These are phyloP conservation scores for Aspergillus sergii DNA, from an alignment of 2,329 filamentous ascomycete genomes.

Conservation along the genomic window DNA sequence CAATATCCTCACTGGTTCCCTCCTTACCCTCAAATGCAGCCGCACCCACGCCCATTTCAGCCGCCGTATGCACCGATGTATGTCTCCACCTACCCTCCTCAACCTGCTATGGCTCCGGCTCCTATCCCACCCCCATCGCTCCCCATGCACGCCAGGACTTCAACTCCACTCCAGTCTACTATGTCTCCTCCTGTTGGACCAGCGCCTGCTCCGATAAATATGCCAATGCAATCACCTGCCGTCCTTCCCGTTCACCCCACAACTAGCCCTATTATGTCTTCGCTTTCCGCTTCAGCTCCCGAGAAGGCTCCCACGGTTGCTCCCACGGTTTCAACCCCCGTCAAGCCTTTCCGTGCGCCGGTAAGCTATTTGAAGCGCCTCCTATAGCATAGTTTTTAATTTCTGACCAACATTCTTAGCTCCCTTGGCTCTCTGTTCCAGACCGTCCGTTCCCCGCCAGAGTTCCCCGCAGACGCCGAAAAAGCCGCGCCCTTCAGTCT, in stretches of 20 bases:
- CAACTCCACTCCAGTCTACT: slow-evolving; percentile 39
- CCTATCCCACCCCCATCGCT: slow-evolving; percentile 39
- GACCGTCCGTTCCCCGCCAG: slow-evolving; percentile 57
- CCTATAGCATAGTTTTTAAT: not conserved
- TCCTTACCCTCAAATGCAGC: slow-evolving; percentile 44
- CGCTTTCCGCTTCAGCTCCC: slow-evolving; percentile 30
- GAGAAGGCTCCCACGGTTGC: slow-evolving; percentile 19
- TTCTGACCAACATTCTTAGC: slow-evolving; percentile 34
- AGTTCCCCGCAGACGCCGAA: slow-evolving; percentile 51
- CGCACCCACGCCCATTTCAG: slow-evolving; percentile 43
- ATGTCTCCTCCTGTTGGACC: slow-evolving; percentile 39
- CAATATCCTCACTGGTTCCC: slow-evolving; percentile 52
- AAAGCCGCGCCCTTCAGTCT: slow-evolving; percentile 37
- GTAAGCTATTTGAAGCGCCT: slow-evolving; percentile 36
- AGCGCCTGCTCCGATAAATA: slow-evolving; percentile 30
- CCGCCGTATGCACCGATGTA: slow-evolving; percentile 47
- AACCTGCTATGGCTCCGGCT: slow-evolving; percentile 42
- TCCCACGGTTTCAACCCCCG: slow-evolving; percentile 26
- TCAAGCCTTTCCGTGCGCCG: slow-evolving; percentile 53
- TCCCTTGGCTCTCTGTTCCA: slow-evolving; percentile 64
- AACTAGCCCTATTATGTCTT: slow-evolving; percentile 38
- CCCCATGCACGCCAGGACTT: slow-evolving; percentile 39
- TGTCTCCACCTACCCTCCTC: slow-evolving; percentile 48
- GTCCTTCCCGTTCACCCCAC: slow-evolving; percentile 25
- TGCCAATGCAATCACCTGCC: slow-evolving; percentile 31